Evolutionary conservation across 495 filamentous ascomycete species (phyloP).

Genomic region (Penicillium crystallinum): DNA sequence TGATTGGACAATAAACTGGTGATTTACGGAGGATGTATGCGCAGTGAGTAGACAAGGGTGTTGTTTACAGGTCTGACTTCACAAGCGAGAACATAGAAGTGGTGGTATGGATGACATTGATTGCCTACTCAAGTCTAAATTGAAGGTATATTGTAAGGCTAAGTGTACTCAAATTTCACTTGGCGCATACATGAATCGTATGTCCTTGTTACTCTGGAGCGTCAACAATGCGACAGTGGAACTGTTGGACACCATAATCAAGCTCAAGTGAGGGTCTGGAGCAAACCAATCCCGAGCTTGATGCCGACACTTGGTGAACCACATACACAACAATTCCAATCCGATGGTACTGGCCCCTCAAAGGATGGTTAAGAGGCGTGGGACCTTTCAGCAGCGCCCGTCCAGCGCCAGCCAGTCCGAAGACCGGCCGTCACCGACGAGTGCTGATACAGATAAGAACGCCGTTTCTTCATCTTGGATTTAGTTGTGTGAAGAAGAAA

Average conservation of each 20-base stretch:
- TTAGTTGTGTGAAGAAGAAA: conserved; percentile 50
- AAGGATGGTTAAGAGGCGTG: conserved; percentile 46
- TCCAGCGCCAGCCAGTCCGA: conserved; percentile 28
- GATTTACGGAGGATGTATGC: not conserved
- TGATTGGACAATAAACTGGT: not conserved
- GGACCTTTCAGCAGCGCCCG: conserved; percentile 50
- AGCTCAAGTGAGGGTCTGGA: too few relatives aligned
- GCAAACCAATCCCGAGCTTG: not conserved
- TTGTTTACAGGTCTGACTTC: too few relatives aligned
- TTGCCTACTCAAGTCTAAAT: too few relatives aligned
- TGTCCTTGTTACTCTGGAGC: not conserved
- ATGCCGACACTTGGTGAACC: not conserved
- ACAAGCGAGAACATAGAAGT: too few relatives aligned
- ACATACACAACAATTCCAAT: conserved; percentile 44
- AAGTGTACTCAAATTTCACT: not conserved
- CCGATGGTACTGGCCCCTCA: conserved; percentile 40
- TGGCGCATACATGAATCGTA: not conserved
- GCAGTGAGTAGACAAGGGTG: not conserved
- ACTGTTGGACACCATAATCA: not conserved
- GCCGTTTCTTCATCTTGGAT: conserved; percentile 51
- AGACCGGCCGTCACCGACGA: conserved; percentile 31
- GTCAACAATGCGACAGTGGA: not conserved
- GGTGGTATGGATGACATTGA: too few relatives aligned
- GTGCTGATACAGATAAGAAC: conserved; percentile 40
- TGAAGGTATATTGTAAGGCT: too few relatives aligned